phyloP scores from a whole-genome alignment of 1,284 basidiomycete species.

The Puccinia hordei region DNA sequence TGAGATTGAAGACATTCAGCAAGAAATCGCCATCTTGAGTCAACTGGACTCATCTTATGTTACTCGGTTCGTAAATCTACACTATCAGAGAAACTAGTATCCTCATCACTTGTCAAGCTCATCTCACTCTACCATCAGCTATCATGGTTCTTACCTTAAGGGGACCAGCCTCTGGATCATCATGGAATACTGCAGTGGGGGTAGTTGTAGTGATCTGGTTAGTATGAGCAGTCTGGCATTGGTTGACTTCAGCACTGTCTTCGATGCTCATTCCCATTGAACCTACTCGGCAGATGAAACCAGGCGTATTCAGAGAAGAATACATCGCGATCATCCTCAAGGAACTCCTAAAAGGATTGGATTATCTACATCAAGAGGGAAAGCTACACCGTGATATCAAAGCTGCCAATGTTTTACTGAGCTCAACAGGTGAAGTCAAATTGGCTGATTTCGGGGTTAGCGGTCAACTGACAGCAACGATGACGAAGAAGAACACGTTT shows the following conservation, averaged over 20 bases:
- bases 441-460: slow-evolving; percentile 98
- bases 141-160: slow-evolving; percentile 92
- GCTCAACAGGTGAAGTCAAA: slow-evolving; percentile 93
- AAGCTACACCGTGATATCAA: slow-evolving; percentile 99
- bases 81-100: neutral
- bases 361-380: slow-evolving; percentile 92
- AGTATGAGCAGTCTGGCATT: slow-evolving; percentile 51
- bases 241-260: neutral
- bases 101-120: slow-evolving; percentile 45
- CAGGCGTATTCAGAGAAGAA: slow-evolving; percentile 93
- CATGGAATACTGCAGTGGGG: slow-evolving; percentile 82
- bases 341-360: slow-evolving; percentile 79
- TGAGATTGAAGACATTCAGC: slow-evolving; percentile 99
- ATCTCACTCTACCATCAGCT: slow-evolving; percentile 64
- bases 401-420: slow-evolving; percentile 92
- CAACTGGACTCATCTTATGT: slow-evolving; percentile 94
- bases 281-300: slow-evolving; percentile 76
- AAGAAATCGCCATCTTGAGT: slow-evolving; percentile 97
- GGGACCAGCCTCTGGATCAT: slow-evolving; percentile 97
- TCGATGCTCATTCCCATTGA: neutral
- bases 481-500: slow-evolving; percentile 91
- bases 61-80: slow-evolving; percentile 67
- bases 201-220: slow-evolving; percentile 64
- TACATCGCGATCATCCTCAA: slow-evolving; percentile 96
- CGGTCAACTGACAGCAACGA: slow-evolving; percentile 79